Evolutionary conservation across 345 rosid genomes (phyloP), one percentile per base, ranked within the genome.

Genomic region (Luvunga scandens): DNA sequence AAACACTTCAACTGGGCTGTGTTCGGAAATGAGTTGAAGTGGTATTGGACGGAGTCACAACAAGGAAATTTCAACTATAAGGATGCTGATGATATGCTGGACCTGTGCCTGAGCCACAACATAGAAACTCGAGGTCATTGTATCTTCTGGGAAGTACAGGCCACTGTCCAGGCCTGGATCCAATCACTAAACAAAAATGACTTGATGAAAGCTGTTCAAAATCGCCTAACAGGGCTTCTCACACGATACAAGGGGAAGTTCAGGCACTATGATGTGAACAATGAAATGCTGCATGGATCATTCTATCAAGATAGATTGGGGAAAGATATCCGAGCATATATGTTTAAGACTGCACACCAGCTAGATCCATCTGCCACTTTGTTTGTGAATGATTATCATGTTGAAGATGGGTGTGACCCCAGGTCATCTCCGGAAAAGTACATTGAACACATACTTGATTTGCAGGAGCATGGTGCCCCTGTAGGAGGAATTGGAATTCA

Each of bases 61-160:
- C 87, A 83, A 82, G 97, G 98, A 13, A 91, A 81, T 66, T 65
- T 91, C 81, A 94, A 91, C 82, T 96, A 92, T 84, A 87, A 83
- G 45, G 97, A 92, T 53, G 98, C 99, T 1, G 98, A 96, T 78
- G 94, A 88, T 75, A 87, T 96, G 99, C 77, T 96, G 64, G 92
- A 75, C n/a, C 76, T 94, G 77, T 96, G 98, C 69, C 79, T 74
- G 65, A 85, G 63, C n/a, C 78, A 92, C 79, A 88, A 86, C 78
- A 87, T 94, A 64, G 76, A 91, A 62, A 75, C 85, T 72, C 81
- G 99, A 25, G 99, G 97, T 27, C 99, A 96, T 77, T 96, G 99
- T 79, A 91, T 96, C 87, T 94, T 96, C 91, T 96, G 99, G 98
- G 99, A 96, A 84, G 97, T 92, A 45, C 95, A 92, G 77, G 82